Conservation (phyloP, 169 alveolate genomes). For the Eimeria sp. region DNA sequence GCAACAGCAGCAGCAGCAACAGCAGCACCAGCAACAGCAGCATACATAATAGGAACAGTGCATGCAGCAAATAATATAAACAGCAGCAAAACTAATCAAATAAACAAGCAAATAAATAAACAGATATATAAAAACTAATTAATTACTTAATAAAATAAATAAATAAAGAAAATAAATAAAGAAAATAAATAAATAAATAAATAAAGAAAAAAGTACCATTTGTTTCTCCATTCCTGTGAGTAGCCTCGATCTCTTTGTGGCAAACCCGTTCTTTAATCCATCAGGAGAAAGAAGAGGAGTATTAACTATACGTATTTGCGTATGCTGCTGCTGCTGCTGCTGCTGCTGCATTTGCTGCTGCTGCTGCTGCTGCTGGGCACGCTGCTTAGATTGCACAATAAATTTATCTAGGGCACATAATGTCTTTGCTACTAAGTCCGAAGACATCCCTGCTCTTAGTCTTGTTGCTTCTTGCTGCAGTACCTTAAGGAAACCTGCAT, state of each 20-base stretch:
- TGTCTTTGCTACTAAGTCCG: background rate
- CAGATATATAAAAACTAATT: background rate
- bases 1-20: too few species aligned
- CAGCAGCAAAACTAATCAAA: too few species aligned
- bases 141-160: background rate
- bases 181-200: background rate
- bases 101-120: background rate
- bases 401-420: slow-evolving; percentile 26
- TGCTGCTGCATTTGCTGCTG: too few species aligned
- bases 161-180: background rate
- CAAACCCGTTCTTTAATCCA: slow-evolving; percentile 13
- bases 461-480: slow-evolving; percentile 43
- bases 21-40: too few species aligned
- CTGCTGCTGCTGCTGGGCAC: too few species aligned
- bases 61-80: too few species aligned
- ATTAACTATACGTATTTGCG: slow-evolving; percentile 35
- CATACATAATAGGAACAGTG: too few species aligned
- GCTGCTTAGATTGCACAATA: background rate
- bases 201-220: slow-evolving; percentile 7
- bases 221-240: slow-evolving; percentile 17
- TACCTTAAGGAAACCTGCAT: slow-evolving; percentile 22
- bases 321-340: too few species aligned
- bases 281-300: slow-evolving; percentile 38
- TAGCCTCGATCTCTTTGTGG: slow-evolving; percentile 29
- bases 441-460: background rate